These are phyloP conservation scores for Kwoniella shivajii DNA, from an alignment of 1,284 basidiomycete species.

Conservation along the genomic window DNA sequence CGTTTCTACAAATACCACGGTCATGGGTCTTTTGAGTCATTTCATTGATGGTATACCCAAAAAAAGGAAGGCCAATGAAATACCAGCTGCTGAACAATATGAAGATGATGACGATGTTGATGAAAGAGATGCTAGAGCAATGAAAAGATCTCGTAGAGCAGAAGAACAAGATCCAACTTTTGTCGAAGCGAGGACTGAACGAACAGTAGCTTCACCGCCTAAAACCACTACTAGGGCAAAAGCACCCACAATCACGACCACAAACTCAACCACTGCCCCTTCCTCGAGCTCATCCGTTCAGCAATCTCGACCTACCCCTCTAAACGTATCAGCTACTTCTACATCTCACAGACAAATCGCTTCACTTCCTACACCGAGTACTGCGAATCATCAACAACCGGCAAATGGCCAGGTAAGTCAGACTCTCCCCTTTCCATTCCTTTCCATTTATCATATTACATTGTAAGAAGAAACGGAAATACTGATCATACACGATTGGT, in stretches of 20 bases:
- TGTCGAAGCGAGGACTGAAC: constrained; percentile 13
- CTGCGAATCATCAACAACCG: background rate
- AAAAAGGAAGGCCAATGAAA: constrained; percentile 21
- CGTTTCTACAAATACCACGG: constrained; percentile 31
- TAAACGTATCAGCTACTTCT: background rate
- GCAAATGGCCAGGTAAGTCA: constrained; percentile 1
- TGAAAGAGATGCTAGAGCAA: constrained; percentile 15
- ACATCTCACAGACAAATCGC: background rate
- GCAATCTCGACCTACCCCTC: constrained; percentile 2
- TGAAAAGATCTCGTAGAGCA: constrained; percentile 28
- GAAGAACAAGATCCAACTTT: constrained; percentile 31
- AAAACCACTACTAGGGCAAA: background rate
- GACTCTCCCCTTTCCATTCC: no score
- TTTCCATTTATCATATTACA: no score
- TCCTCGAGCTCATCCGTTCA: background rate
- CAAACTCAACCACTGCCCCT: background rate
- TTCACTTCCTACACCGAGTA: constrained; percentile 4
- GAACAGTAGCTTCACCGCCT: background rate
- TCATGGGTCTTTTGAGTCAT: constrained; percentile 18
- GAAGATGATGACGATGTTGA: constrained; percentile 33
- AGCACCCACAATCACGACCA: constrained; percentile 1
- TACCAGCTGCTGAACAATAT: constrained; percentile 33
- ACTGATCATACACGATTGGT: no score
- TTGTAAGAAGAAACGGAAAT: no score
- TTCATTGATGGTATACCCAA: constrained; percentile 29